Evolutionary conservation across 106 monocot species (phyloP), one percentile per base, ranked within the genome.

Genomic region (Amphibolis antarctica): DNA sequence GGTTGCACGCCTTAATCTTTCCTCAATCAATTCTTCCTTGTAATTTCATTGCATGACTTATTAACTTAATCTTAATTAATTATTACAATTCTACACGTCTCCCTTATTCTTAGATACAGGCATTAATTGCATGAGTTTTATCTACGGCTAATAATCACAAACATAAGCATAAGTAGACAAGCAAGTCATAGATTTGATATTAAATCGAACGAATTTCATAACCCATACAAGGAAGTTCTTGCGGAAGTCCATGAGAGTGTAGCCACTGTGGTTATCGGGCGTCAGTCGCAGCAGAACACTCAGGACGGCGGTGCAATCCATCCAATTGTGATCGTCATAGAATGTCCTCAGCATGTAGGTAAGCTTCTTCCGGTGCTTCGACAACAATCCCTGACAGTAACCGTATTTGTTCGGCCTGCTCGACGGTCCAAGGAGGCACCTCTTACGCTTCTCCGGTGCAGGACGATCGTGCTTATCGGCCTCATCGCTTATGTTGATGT

Each of bases 261-360:
- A 59, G 26, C 28, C 19, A 30, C 28, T 2, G 13, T 14, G 15
- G 17, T 19, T 19, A 36, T 14, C 18, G 14, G 59, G 59, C 14
- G 59, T 30, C 15, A 30, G 31, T 10, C 31, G 59, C 11, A 59
- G 18, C 11, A 59, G 15, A 36, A 59, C 17, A 14, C 28, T 59
- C 59, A 59, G 31, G 25, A 19, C 12, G 18, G 59, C 59, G 0
- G 29, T 30, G 30, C 30, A 59, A 4, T 59, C 30, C 36, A 12
- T 59, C 59, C 59, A 59, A 19, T 59, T 59, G 59, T 59, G 59
- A 5, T 20, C 59, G 12, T 59, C 28, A 30, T 14, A 28, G 28
- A 36, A 17, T 14, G 30, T 28, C 28, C 59, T 28, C 6, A 28
- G 15, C 28, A 59, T 18, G 3, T 17, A 13, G 9, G 59, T 59